Evolutionary conservation across 495 filamentous ascomycete species (phyloP).

Genomic region (Aspergillus bridgeri): DNA sequence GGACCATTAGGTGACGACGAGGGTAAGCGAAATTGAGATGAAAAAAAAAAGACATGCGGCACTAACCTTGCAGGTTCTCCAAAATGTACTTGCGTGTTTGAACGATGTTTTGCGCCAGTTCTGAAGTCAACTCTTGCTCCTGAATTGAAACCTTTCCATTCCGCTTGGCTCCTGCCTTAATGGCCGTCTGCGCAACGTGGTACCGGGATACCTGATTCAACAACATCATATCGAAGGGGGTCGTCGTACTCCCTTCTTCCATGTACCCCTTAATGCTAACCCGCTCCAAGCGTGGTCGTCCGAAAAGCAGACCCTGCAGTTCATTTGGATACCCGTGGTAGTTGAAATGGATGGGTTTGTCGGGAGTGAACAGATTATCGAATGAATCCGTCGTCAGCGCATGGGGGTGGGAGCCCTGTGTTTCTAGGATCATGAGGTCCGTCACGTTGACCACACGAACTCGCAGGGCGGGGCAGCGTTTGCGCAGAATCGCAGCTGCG

Average conservation of each 20-base stretch:
- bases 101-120: conserved; percentile 48
- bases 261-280: conserved; percentile 61
- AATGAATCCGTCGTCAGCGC: conserved; percentile 53
- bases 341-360: conserved; percentile 62
- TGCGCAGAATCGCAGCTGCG: conserved; percentile 56
- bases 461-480: conserved; percentile 50
- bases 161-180: conserved; percentile 44
- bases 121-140: conserved; percentile 44
- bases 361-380: conserved; percentile 57
- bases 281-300: conserved; percentile 47
- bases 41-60: no score
- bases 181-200: conserved; percentile 57
- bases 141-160: conserved; percentile 50
- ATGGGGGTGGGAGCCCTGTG: conserved; percentile 61
- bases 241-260: conserved; percentile 71
- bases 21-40: no score
- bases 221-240: conserved; percentile 74
- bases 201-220: conserved; percentile 60
- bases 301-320: conserved; percentile 62
- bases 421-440: conserved; percentile 64
- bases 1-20: no score
- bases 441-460: conserved; percentile 72
- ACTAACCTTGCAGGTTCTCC: conserved; percentile 47
- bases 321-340: conserved; percentile 68
- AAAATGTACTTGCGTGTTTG: conserved; percentile 56